These are phyloP conservation scores for Starmerella roubikii DNA, from an alignment of 805 yeast genomes.

Conservation along the genomic window DNA sequence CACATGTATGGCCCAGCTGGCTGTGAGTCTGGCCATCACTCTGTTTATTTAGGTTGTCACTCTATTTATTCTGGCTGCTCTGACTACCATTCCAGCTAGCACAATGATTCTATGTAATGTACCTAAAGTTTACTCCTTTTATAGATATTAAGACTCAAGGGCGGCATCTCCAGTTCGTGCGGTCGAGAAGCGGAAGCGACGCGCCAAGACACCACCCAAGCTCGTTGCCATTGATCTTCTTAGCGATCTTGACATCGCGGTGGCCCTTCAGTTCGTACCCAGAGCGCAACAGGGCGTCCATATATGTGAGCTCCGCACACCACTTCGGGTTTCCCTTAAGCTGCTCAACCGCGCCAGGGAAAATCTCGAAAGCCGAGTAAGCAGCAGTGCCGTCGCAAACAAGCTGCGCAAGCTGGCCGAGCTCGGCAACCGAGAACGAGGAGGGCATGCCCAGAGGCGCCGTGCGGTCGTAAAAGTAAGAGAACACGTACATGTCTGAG, in stretches of 20 bases:
- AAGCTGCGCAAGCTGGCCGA: constrained; percentile 61
- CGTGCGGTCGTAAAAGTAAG: constrained; percentile 90
- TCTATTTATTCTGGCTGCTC: no score
- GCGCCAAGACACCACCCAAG: constrained; percentile 99
- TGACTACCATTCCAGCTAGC: no score
- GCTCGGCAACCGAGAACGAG: constrained; percentile 72
- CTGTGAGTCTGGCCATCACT: no score
- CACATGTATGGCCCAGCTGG: no score
- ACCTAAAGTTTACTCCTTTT: no score
- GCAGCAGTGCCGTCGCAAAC: constrained; percentile 74
- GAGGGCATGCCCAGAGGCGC: constrained; percentile 90
- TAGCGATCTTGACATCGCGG: constrained; percentile 85
- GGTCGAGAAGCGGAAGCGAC: constrained; percentile 72
- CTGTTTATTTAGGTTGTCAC: no score
- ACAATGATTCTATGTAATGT: no score
- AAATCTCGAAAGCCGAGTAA: constrained; percentile 60
- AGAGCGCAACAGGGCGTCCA: constrained; percentile 79
- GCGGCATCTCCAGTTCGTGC: constrained; percentile 42
- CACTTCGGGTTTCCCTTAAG: constrained; percentile 75
- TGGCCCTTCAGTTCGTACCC: constrained; percentile 89
- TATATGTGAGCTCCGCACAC: constrained; percentile 87
- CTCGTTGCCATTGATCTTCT: constrained; percentile 77
- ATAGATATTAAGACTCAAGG: not conserved
- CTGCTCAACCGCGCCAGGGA: constrained; percentile 51
- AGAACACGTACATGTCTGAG: constrained; percentile 77